Evolutionary conservation across 257 asterid genomes (phyloP).

Genomic region (Plectranthus barbatus): DNA sequence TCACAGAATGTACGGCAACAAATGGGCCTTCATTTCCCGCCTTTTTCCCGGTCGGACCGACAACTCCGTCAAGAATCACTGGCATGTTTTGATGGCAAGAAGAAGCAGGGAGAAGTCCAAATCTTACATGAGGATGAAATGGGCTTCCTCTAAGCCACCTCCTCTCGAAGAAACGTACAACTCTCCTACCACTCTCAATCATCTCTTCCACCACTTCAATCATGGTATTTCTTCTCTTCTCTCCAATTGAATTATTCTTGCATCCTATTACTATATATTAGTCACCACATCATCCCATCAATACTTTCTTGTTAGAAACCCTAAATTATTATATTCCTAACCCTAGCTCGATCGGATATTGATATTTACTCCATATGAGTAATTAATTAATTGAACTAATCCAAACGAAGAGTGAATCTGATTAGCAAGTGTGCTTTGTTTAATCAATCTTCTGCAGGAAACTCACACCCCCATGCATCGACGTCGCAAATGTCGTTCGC

Average conservation of each 20-base stretch:
- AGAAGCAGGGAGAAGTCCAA: constrained; percentile 26
- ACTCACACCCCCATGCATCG: constrained; percentile 6
- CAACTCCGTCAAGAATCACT: constrained; percentile 47
- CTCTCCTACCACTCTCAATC: not conserved
- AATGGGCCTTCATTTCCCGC: constrained; percentile 41
- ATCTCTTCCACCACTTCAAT: not conserved
- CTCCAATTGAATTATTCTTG: too few species aligned
- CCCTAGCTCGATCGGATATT: not conserved
- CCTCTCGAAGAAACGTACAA: not conserved
- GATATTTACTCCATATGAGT: too few species aligned
- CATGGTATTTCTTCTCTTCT: constrained; percentile 2
- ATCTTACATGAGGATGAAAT: constrained; percentile 13
- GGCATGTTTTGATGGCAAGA: constrained; percentile 50
- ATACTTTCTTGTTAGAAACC: not conserved
- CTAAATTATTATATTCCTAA: not conserved
- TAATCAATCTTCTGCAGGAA: not conserved
- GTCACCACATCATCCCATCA: too few species aligned
- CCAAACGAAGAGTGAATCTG: not conserved
- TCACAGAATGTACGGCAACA: constrained; percentile 38
- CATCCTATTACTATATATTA: too few species aligned
- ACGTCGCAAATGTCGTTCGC: constrained; percentile 13
- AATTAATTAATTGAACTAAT: not conserved
- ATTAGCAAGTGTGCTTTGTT: not conserved
- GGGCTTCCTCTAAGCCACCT: not conserved
- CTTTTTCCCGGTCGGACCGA: constrained; percentile 49